A percentile compares a stretch with the other conserved stretches of the same genome.
Evolutionary conservation across 495 filamentous ascomycete species (phyloP).

Genomic region (Neurospora sp.): DNA sequence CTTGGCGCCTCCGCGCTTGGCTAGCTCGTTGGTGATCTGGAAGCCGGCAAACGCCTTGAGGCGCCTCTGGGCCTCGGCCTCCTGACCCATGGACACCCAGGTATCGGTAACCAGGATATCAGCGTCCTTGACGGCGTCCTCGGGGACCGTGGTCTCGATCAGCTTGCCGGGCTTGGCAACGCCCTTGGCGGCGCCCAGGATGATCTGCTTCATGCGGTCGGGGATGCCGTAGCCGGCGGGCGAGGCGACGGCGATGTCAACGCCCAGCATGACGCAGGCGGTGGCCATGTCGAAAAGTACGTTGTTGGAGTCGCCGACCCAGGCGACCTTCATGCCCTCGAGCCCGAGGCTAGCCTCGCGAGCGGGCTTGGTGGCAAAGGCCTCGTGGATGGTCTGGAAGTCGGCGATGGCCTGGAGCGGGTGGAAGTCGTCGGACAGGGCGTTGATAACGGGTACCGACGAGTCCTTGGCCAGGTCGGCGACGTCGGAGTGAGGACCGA

Average conservation of each 20-base stretch:
- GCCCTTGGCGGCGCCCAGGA: slow-evolving; percentile 47
- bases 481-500: slow-evolving; percentile 74
- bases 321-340: slow-evolving; percentile 79
- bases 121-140: slow-evolving; percentile 80
- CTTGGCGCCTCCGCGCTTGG: slow-evolving; percentile 76
- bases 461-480: slow-evolving; percentile 68
- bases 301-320: slow-evolving; percentile 96
- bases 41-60: slow-evolving; percentile 79
- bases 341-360: slow-evolving; percentile 48
- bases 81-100: slow-evolving; percentile 96
- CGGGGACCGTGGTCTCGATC: slow-evolving; percentile 64
- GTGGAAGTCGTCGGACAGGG: slow-evolving; percentile 78
- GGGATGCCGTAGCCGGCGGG: slow-evolving; percentile 76
- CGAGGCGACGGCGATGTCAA: slow-evolving; percentile 76
- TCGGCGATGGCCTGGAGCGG: slow-evolving; percentile 90
- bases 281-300: slow-evolving; percentile 89
- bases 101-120: slow-evolving; percentile 93
- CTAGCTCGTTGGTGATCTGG: slow-evolving; percentile 77
- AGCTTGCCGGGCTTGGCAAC: slow-evolving; percentile 53
- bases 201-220: slow-evolving; percentile 54
- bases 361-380: slow-evolving; percentile 39
- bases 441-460: slow-evolving; percentile 88
- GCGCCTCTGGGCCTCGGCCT: slow-evolving; percentile 65
- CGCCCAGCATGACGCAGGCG: slow-evolving; percentile 73
- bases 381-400: slow-evolving; percentile 80